These are phyloP conservation scores for Deinandra increscens DNA, from an alignment of 129 eudicot species.

Conservation along the genomic window DNA sequence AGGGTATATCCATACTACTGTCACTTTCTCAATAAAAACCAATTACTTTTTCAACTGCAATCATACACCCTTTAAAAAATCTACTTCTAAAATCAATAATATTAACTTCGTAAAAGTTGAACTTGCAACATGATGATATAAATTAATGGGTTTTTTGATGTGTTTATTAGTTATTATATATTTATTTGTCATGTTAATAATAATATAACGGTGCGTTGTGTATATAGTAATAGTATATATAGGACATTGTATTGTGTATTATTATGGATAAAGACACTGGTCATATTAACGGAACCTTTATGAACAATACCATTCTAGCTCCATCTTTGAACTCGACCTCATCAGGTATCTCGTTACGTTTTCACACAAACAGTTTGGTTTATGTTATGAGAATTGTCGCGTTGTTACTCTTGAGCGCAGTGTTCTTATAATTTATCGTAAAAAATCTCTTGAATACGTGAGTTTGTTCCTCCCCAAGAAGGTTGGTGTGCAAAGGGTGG, in stretches of 20 bases:
- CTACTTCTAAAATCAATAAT: too few species aligned
- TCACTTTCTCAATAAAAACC: background rate
- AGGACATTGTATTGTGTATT: too few species aligned
- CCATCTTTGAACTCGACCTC: constrained; percentile 66
- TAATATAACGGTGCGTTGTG: too few species aligned
- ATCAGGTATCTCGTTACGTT: constrained; percentile 38
- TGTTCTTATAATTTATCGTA: constrained; percentile 35
- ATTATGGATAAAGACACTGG: too few species aligned
- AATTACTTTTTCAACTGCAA: background rate
- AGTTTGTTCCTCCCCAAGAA: constrained; percentile 39
- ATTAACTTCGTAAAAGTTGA: too few species aligned
- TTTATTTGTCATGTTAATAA: too few species aligned
- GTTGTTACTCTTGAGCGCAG: constrained; percentile 34
- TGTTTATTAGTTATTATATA: too few species aligned
- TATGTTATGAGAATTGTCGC: constrained; percentile 20
- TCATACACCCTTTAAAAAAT: too few species aligned
- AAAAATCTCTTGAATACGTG: constrained; percentile 35
- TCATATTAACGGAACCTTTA: constrained; percentile 50
- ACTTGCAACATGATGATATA: too few species aligned
- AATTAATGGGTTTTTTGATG: too few species aligned
- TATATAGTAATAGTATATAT: too few species aligned
- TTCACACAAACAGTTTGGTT: constrained; percentile 7
- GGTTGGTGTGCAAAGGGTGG: constrained; percentile 20
- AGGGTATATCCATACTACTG: background rate
- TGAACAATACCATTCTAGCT: constrained; percentile 57